Base-by-base conservation (phyloP, 2,329 filamentous ascomycete genomes). In the Aspergillus proliferans region DNA sequence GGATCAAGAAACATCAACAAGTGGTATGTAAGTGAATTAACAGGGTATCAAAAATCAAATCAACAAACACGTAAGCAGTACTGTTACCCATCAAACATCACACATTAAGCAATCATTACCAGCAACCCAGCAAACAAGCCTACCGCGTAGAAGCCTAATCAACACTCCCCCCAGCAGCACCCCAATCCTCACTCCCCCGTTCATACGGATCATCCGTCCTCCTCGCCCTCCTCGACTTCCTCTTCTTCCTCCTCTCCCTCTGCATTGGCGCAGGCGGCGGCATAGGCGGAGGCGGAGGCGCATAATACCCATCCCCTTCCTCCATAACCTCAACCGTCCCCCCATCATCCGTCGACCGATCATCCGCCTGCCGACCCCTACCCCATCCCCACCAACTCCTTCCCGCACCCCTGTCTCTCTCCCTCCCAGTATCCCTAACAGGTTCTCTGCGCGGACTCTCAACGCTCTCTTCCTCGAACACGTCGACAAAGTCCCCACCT, bases 281-380 rank as follows among this genome's bases (percentile, higher is more conserved):
- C 67, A 67, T 52, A 8, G 56, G 49, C 47, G 58, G 59, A 52
- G 60, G 61, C 43, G 68, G 65, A 43, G 65, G 69, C 47, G 28
- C 54, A 14, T 57, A 48, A 26, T 61, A 60, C 4, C 74, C 75
- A 47, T 76, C 71, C 63, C 82, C 79, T 63, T 83, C 80, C 63
- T 83, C 80, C 50, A 79, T 74, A 7, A 82, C 79, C 63, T 82
- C 77, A 2, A 82, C 74, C n/a, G 80, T 68, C 62, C 81, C 76
- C 44, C 72, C 54, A 40, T 54, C 53, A 45, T 54, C 49, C 43
- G 51, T 15, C n/a, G 18, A 40, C n/a, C 15, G 10, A 14, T 12
- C 50, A 6, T 56, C 50, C 36, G 60, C 54, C 15, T 56, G 53
- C 18, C 58, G 59, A 18, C 15, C 43, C 58, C 61, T 44, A 59